These are phyloP conservation scores for Candida peoriensis DNA, from an alignment of 805 yeast species.

Conservation along the genomic window DNA sequence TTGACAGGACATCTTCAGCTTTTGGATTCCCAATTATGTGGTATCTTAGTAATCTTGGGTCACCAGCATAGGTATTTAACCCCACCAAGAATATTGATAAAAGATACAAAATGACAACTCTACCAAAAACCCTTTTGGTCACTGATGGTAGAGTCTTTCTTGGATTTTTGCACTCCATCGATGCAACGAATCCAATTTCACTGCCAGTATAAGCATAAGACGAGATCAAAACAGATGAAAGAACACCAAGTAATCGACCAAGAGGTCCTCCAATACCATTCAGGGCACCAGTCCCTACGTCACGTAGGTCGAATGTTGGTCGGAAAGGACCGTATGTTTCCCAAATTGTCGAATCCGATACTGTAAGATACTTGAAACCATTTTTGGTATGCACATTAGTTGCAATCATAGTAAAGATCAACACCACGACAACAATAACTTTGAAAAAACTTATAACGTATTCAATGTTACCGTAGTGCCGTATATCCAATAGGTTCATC, in stretches of 20 bases:
- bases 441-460: slow-evolving; percentile 57
- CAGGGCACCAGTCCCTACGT: slow-evolving; percentile 47
- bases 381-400: slow-evolving; percentile 43
- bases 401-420: slow-evolving; percentile 61
- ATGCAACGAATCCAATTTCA: slow-evolving; percentile 77
- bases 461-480: slow-evolving; percentile 72
- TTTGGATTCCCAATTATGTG: slow-evolving; percentile 25
- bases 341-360: slow-evolving; percentile 41
- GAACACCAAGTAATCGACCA: slow-evolving; percentile 57
- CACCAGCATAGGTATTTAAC: slow-evolving; percentile 70
- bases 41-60: slow-evolving; percentile 62
- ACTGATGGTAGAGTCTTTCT: slow-evolving; percentile 73
- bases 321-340: slow-evolving; percentile 65
- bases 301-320: slow-evolving; percentile 64
- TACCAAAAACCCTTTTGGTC: slow-evolving; percentile 67
- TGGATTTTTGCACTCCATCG: slow-evolving; percentile 83
- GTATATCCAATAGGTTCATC: slow-evolving; percentile 62
- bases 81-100: slow-evolving; percentile 66
- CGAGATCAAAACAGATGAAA: slow-evolving; percentile 59
- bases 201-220: slow-evolving; percentile 79
- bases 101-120: slow-evolving; percentile 61
- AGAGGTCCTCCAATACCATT: slow-evolving; percentile 55
- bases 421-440: slow-evolving; percentile 43
- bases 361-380: slow-evolving; percentile 73
- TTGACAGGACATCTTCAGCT: slow-evolving; percentile 3